Conservation (phyloP, 1,284 basidiomycete species). For the Ganoderma leucocontextum region DNA sequence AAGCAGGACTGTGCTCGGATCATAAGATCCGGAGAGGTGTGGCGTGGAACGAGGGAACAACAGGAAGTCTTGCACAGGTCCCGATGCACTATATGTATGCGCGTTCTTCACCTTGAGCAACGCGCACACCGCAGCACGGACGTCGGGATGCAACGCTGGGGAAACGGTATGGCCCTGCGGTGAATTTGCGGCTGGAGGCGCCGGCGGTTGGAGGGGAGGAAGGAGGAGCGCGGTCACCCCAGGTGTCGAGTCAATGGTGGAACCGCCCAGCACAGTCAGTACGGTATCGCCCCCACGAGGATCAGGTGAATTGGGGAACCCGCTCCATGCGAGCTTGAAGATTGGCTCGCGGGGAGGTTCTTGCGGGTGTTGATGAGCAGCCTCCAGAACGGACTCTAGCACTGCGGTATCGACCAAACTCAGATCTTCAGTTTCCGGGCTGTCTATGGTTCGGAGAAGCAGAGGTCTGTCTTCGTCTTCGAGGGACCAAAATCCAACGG, state of each 20-base stretch:
- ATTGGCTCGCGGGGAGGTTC: slow-evolving; percentile 74
- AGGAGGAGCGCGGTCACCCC: slow-evolving; percentile 79
- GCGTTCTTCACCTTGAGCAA: slow-evolving; percentile 66
- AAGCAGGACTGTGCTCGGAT: slow-evolving; percentile 73
- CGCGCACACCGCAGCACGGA: slow-evolving; percentile 71
- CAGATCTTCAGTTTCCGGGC: slow-evolving; percentile 52
- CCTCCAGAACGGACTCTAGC: slow-evolving; percentile 54
- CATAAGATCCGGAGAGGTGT: slow-evolving; percentile 74
- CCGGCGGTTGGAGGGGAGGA: slow-evolving; percentile 73
- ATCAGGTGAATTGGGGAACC: slow-evolving; percentile 71
- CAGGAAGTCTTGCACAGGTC: slow-evolving; percentile 81
- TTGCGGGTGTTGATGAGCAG: slow-evolving; percentile 25
- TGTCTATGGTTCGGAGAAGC: slow-evolving; percentile 77
- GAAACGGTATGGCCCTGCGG: slow-evolving; percentile 33
- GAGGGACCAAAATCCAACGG: slow-evolving; percentile 87
- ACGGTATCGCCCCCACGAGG: slow-evolving; percentile 73
- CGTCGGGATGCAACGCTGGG: slow-evolving; percentile 33
- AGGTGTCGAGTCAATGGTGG: slow-evolving; percentile 59
- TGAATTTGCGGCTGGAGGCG: slow-evolving; percentile 56
- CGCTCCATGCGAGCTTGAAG: slow-evolving; percentile 89
- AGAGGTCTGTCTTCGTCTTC: slow-evolving; percentile 86
- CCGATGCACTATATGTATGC: slow-evolving; percentile 68
- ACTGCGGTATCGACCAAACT: slow-evolving; percentile 56
- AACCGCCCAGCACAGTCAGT: slow-evolving; percentile 83
- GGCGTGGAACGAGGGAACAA: slow-evolving; percentile 78